These are phyloP conservation scores for Globisporangium sylvaticum DNA, from an alignment of 352 stramenopile genomes.

Conservation along the genomic window DNA sequence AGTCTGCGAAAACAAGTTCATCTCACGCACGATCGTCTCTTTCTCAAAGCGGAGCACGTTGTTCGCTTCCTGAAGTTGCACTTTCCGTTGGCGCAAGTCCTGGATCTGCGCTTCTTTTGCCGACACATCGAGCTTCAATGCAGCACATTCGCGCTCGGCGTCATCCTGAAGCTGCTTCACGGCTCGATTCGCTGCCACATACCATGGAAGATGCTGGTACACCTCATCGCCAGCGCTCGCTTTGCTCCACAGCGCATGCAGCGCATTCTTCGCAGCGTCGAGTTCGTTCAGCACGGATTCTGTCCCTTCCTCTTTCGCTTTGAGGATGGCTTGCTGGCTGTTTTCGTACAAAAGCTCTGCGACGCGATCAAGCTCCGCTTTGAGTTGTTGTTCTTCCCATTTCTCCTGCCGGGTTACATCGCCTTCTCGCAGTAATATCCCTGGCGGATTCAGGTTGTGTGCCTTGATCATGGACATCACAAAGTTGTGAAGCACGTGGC, in stretches of 20 bases:
- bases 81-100: conserved; percentile 22
- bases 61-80: conserved; percentile 44
- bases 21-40: conserved; percentile 54
- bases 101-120: conserved; percentile 26
- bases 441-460: conserved; percentile 11
- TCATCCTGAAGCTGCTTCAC: conserved; percentile 36
- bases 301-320: conserved; percentile 25
- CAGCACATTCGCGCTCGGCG: conserved; percentile 17
- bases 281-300: conserved; percentile 40
- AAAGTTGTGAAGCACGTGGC: conserved; percentile 28
- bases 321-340: conserved; percentile 22
- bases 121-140: conserved; percentile 24
- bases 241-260: conserved; percentile 27
- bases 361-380: conserved; percentile 27
- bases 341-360: conserved; percentile 24
- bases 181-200: conserved; percentile 28
- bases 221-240: conserved; percentile 21
- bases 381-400: conserved; percentile 31
- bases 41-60: conserved; percentile 67
- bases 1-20: conserved; percentile 48
- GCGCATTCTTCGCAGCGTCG: conserved; percentile 39
- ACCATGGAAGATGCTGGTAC: conserved; percentile 56
- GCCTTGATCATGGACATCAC: conserved; percentile 22
- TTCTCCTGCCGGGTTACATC: conserved; percentile 13
- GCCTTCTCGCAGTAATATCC: conserved; percentile 11